Base-by-base conservation (phyloP, 495 filamentous ascomycete genomes). In the Tuber melanosporum region DNA sequence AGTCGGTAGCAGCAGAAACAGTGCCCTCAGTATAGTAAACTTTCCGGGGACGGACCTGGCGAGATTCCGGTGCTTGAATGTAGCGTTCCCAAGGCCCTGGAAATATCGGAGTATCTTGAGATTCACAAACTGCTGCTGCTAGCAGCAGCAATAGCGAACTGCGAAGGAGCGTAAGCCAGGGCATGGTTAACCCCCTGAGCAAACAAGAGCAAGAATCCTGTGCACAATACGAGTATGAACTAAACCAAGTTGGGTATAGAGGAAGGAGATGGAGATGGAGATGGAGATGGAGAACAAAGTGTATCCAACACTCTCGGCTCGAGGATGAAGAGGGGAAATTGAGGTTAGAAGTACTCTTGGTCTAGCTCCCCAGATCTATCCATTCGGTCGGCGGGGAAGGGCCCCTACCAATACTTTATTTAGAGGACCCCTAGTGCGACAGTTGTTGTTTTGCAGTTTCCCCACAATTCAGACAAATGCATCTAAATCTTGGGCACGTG, bases 31-130 rank as follows among this genome's bases (percentile, higher is more conserved):
- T 75, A 45, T 78, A 82, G 72, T 73, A 83, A 43, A 83, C 74
- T 20, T 76, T 70, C 9, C 44, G 46, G 0, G 83, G 83, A 32
- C 75, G 73, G 17, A 85, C 83, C 39, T 81, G 74, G 2, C 73
- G 80, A 71, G 85, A 84, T 66, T 85, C 62, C 12, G 84, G 83
- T 10, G 85, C 83, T 14, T 79, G 79, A 73, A 85, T 85, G 76
- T 85, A 83, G 49, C 74, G 70, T 36, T 85, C 82, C 85, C 84
- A 85, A 2, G 83, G 82, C 3, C 85, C 85, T 42, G 83, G 84
- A 47, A 83, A 85, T 15, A 84, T 72, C 62, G 74, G 69, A 49
- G 74, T 22, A 36, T 71, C 20, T 57, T 72, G 49, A 41, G 45
- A 76, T 71, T 19, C 4, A 41, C 15, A 44, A 26, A 44, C n/a